These are phyloP conservation scores for Endocarpon pusillum DNA, from an alignment of 495 filamentous ascomycete species.

Conservation along the genomic window DNA sequence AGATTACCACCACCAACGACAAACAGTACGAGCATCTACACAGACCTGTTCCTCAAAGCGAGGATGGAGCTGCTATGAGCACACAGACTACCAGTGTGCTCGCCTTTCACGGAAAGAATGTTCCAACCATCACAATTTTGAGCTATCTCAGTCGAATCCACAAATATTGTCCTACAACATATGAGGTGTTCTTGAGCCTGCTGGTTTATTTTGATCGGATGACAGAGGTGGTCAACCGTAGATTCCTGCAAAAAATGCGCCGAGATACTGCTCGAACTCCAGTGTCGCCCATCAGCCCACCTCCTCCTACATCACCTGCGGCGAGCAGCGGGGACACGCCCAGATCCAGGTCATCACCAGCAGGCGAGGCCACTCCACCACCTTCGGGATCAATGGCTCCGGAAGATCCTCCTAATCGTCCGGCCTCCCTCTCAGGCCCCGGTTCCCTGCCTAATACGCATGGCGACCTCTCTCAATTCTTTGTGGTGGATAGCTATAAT, in stretches of 20 bases:
- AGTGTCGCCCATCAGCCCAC: not conserved
- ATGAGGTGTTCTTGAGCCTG: slow-evolving; percentile 91
- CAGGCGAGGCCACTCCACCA: slow-evolving; percentile 12
- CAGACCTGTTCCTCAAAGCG: slow-evolving; percentile 47
- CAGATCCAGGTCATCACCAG: not conserved
- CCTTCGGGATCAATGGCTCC: slow-evolving; percentile 18
- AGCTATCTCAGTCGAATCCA: slow-evolving; percentile 95
- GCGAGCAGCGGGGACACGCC: not conserved
- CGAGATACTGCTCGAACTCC: slow-evolving; percentile 12
- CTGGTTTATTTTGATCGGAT: slow-evolving; percentile 98
- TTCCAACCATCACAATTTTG: slow-evolving; percentile 89
- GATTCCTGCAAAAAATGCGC: slow-evolving; percentile 32
- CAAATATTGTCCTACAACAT: slow-evolving; percentile 97
- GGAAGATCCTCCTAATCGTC: not conserved
- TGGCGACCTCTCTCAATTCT: slow-evolving; percentile 59
- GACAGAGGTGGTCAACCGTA: slow-evolving; percentile 87
- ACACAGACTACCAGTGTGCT: slow-evolving; percentile 78
- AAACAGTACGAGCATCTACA: slow-evolving; percentile 72
- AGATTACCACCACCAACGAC: slow-evolving; percentile 96
- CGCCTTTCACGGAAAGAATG: slow-evolving; percentile 98
- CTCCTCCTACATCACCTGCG: not conserved
- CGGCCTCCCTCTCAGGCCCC: too few relatives aligned
- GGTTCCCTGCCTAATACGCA: slow-evolving; percentile 36
- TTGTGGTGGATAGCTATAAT: slow-evolving; percentile 98
- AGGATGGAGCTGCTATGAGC: slow-evolving; percentile 48